These are phyloP conservation scores for Pseudohalonectria lignicola DNA, from an alignment of 2,329 filamentous ascomycete genomes.

Conservation along the genomic window DNA sequence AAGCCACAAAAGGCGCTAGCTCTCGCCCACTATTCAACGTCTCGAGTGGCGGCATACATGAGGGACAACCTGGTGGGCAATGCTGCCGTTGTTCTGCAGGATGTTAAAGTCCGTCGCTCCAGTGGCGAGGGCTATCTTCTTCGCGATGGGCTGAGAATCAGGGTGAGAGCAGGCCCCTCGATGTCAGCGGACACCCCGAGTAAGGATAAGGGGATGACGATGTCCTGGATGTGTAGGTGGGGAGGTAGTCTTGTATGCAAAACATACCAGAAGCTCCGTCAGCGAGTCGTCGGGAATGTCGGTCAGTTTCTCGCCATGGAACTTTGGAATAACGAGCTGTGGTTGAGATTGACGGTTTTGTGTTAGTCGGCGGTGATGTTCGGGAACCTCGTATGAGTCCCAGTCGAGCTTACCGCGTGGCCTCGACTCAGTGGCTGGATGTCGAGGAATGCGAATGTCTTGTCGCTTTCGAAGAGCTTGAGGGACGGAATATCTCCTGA, in stretches of 20 bases:
- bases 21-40: too few species aligned
- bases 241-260: too few species aligned
- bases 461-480: conserved; percentile 92
- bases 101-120: conserved; percentile 82
- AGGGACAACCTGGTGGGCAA: conserved; percentile 86
- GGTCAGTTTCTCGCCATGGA: conserved; percentile 80
- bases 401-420: conserved; percentile 66
- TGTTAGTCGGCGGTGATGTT: not conserved
- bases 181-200: too few species aligned
- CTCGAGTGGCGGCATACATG: too few species aligned
- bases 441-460: conserved; percentile 90
- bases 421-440: conserved; percentile 83
- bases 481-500: conserved; percentile 89
- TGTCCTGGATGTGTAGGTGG: not conserved
- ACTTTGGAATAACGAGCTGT: conserved; percentile 92
- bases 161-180: too few species aligned
- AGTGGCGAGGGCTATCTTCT: conserved; percentile 71
- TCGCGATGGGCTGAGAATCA: conserved; percentile 55
- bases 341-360: not conserved
- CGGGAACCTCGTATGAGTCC: not conserved
- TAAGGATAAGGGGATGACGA: not conserved
- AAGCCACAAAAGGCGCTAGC: too few species aligned
- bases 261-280: conserved; percentile 62
- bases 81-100: conserved; percentile 86
- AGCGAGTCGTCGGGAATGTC: conserved; percentile 90